Evolutionary conservation across 2,329 filamentous ascomycete species (phyloP).

Genomic region (Onygenales sp.): DNA sequence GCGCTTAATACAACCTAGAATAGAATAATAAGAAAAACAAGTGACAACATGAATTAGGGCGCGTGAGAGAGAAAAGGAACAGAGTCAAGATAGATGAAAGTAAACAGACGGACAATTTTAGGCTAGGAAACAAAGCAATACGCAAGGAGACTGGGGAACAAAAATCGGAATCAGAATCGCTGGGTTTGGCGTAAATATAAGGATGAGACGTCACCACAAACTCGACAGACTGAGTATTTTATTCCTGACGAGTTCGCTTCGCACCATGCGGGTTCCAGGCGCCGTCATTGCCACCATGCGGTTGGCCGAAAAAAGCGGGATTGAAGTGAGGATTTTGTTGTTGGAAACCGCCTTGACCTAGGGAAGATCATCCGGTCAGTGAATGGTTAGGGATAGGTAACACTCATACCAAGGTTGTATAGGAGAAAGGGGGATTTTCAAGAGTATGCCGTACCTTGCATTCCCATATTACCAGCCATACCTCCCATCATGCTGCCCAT

Average conservation of each 20-base stretch:
- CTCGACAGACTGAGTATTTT: conserved; percentile 10
- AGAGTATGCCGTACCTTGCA: conserved; percentile 34
- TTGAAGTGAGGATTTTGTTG: conserved; percentile 63
- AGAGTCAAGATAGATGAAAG: not conserved
- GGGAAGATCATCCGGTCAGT: not conserved
- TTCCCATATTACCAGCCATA: conserved; percentile 39
- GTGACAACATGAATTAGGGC: not conserved
- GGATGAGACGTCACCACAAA: not conserved
- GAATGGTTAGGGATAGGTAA: not conserved
- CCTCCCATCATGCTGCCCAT: conserved; percentile 33
- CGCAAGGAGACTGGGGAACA: not conserved
- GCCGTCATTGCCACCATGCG: conserved; percentile 43
- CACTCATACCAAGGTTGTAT: not conserved
- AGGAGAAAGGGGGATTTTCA: not conserved
- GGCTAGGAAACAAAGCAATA: not conserved
- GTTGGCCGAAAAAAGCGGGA: conserved; percentile 58
- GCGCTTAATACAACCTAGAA: conserved; percentile 7
- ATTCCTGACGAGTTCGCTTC: conserved; percentile 69
- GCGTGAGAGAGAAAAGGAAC: not conserved
- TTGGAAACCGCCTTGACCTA: conserved; percentile 50
- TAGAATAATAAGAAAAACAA: not conserved
- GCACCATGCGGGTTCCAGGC: conserved; percentile 74
- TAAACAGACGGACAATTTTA: not conserved
- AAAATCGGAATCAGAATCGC: not conserved
- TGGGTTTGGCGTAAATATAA: not conserved